Conservation (phyloP, 2,329 filamentous ascomycete genomes). For the Cercospora sesami region DNA sequence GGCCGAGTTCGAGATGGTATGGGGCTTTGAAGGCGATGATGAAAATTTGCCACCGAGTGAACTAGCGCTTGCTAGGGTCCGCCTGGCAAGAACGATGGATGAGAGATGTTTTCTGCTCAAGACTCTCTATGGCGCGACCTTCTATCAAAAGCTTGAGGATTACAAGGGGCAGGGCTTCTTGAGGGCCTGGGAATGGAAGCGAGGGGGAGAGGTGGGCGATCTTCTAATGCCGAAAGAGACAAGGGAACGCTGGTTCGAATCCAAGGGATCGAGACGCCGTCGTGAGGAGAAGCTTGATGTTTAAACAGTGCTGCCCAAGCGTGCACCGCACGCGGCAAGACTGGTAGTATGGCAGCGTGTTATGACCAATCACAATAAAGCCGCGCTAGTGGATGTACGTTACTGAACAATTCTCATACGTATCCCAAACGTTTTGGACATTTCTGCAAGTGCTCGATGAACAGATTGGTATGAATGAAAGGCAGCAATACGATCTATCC, state of each 20-base stretch:
- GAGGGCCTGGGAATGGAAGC: neutral
- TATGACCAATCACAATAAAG: neutral
- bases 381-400: neutral
- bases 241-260: neutral
- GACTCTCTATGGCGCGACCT: neutral
- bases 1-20: neutral
- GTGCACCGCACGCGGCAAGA: neutral
- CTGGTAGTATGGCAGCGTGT: neutral
- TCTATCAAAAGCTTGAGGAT: neutral
- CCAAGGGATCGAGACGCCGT: neutral
- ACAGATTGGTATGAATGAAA: neutral
- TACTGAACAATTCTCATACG: neutral
- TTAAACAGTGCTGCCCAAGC: neutral
- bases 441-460: neutral
- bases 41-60: neutral
- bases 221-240: neutral
- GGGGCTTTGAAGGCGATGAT: neutral
- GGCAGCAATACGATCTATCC: neutral
- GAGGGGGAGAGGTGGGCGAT: neutral
- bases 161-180: neutral
- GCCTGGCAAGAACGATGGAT: neutral
- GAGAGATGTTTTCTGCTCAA: neutral
- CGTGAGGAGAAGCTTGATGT: neutral
- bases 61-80: neutral
- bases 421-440: neutral